Evolutionary conservation across 257 asterid genomes (phyloP), one percentile per base, ranked within the genome.

Genomic region (Coffea canephora): DNA sequence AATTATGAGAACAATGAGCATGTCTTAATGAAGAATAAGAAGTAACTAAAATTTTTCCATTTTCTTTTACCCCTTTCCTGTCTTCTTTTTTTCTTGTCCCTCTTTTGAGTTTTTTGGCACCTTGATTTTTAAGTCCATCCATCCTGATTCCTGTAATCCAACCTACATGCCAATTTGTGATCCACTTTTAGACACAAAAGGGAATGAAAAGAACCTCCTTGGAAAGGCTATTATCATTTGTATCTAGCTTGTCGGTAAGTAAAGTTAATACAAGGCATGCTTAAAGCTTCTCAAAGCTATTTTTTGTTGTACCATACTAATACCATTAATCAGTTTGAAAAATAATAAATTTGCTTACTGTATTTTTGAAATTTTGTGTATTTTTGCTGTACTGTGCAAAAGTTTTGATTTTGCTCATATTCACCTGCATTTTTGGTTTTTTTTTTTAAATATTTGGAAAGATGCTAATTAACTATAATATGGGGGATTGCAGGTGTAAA

Each of bases 401-500:
- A 4, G 43, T 39, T 39, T 39, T 39, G 43, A 39, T 39, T 39
- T 39, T 39, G 43, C 43, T 39, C 13, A 25, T 73, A 31, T 36
- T 45, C 19, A 74, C 21, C 70, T 41, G 21, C 39, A 39, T 0
- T 19, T 19, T 11, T 55, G 15, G 27, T 23, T 74, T 57, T n/a
- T 8, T 23, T 18, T 69, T 55, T 25, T 18, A 14, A 43, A 8
- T 59, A 67, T 13, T 10, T 46, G 3, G 45, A 13, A 11, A 18
- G 3, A 8, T 36, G 12, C 52, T 61, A 4, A 43, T 62, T 61
- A 9, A 39, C 49, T 43, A 3, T 55, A 16, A 67, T 55, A 7
- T 74, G 52, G 73, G 61, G 77, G 62, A 46, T 57, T 84, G 80
- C 83, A 91, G 97, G 93, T 93, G 98, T 80, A 86, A 88, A 11